Percentiles rank a stretch among this genome's conserved stretches.
These are phyloP conservation scores for Aspergillus sp. DNA, from an alignment of 2,329 filamentous ascomycete genomes.

Conservation along the genomic window DNA sequence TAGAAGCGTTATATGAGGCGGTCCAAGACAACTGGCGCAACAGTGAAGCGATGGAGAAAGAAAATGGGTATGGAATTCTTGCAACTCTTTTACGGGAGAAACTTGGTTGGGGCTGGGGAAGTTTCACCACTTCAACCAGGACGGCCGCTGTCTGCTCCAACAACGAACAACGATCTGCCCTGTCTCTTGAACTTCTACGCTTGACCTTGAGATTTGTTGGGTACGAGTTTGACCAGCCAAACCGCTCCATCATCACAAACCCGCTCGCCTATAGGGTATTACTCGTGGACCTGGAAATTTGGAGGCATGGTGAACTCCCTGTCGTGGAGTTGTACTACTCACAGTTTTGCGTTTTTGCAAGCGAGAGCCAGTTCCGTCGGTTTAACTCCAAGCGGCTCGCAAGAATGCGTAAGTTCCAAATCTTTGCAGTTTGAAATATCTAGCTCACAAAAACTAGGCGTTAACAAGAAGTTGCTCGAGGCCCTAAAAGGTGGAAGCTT, in stretches of 20 bases:
- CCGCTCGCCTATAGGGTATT: constrained; percentile 90
- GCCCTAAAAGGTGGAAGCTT: constrained; percentile 84
- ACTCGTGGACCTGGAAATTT: constrained; percentile 89
- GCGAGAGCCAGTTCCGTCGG: constrained; percentile 85
- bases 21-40: constrained; percentile 94
- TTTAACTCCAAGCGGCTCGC: constrained; percentile 87
- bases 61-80: constrained; percentile 88
- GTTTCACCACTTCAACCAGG: constrained; percentile 43
- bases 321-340: constrained; percentile 89
- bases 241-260: constrained; percentile 92
- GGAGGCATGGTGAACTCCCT: constrained; percentile 73
- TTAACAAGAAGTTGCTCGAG: constrained; percentile 86
- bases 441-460: constrained; percentile 56
- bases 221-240: constrained; percentile 75
- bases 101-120: constrained; percentile 47
- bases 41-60: constrained; percentile 95
- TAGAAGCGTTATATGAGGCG: constrained; percentile 81
- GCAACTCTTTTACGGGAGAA: constrained; percentile 82
- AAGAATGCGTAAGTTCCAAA: constrained; percentile 72
- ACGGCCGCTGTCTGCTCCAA: constrained; percentile 35
- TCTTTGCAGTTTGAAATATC: neutral
- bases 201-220: constrained; percentile 84
- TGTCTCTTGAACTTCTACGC: constrained; percentile 65
- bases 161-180: constrained; percentile 49
- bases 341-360: constrained; percentile 84